These are phyloP conservation scores for Verticillium longisporum DNA, from an alignment of 2,329 filamentous ascomycete species.

Conservation along the genomic window DNA sequence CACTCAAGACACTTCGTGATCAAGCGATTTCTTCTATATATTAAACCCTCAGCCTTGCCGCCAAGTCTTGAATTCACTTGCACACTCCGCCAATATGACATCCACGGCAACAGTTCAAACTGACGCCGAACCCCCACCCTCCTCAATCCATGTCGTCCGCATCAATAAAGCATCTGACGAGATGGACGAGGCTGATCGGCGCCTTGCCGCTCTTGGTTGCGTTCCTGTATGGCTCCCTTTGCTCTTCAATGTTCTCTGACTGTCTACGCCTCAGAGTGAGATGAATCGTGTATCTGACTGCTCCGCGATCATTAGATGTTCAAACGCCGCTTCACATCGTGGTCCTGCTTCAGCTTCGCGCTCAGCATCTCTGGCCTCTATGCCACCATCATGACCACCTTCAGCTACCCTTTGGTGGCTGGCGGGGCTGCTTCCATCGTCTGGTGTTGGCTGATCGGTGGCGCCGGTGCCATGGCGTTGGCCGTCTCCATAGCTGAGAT, in stretches of 20 bases:
- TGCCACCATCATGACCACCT: slow-evolving; percentile 48
- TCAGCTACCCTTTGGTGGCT: slow-evolving; percentile 43
- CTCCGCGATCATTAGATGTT: slow-evolving; percentile 35
- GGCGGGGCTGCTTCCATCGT: slow-evolving; percentile 46
- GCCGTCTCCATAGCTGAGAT: slow-evolving; percentile 47
- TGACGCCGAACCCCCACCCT: not conserved
- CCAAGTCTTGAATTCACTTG: too few species aligned
- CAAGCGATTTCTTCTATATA: too few species aligned
- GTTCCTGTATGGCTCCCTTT: slow-evolving; percentile 19
- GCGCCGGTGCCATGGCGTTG: slow-evolving; percentile 49
- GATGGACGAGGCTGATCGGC: slow-evolving; percentile 19
- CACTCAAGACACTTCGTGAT: too few species aligned
- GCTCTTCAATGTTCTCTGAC: not conserved
- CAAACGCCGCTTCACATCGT: slow-evolving; percentile 52
- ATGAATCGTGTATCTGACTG: not conserved
- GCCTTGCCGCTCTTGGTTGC: slow-evolving; percentile 27
- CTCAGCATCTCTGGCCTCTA: slow-evolving; percentile 50
- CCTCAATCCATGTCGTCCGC: not conserved
- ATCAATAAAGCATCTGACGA: slow-evolving; percentile 1
- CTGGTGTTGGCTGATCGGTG: slow-evolving; percentile 53
- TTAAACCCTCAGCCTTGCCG: too few species aligned
- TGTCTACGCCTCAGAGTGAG: not conserved
- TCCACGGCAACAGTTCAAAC: not conserved
- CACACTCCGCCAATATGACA: not conserved
- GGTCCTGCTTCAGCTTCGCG: slow-evolving; percentile 52